Base-by-base conservation (phyloP, 2,329 filamentous ascomycete genomes). In the Leptographium procerum region DNA sequence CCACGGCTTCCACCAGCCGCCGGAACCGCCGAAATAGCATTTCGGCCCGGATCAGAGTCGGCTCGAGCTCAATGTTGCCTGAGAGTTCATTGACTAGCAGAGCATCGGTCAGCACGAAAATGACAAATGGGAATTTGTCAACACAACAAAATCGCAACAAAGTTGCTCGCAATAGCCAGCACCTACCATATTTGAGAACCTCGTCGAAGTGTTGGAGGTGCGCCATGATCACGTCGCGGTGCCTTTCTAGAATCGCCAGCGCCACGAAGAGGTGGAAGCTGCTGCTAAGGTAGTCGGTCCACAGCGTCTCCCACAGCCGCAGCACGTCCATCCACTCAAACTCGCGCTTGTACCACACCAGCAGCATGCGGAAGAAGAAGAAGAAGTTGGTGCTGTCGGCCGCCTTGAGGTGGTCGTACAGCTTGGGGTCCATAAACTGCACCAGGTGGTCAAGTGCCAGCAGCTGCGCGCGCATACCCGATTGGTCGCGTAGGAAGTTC, bases 341-440 rank as follows among this genome's bases (percentile, higher is more conserved):
- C 72, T 99, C 94, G 53, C 94, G 87, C 77, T 99, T 99, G 72
- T 94, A 99, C 94, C 94, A 99, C 11, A 99, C 94, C 1, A 99
- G 79, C 36, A 99, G 79, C 94, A 97, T 97, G 61, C 94, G 88
- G 82, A 97, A 99, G 77, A 99, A 97, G 77, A 99, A 99, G 74
- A 99, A 99, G 73, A 99, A 99, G 71, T 99, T 99, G 28, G 94
- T 99, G 67, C 88, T 95, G 67, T 99, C 95, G 24, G 91, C 89
- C 19, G 82, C 85, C 70, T 95, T 84, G 0, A 99, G 82, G 66
- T 99, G 94, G 2, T 88, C 79, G 72, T 96, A 97, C 9, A 99
- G 83, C 69, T 91, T 88, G 0, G 95, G 94, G 65, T 99, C 94
- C 84, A 99, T 91, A 59, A 99, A 89, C 69, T 95, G 91, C 14